A percentile compares a stretch with the other conserved stretches of the same genome.
These are phyloP conservation scores for Ehretia macrophylla DNA, from an alignment of 257 asterid genomes.

Conservation along the genomic window DNA sequence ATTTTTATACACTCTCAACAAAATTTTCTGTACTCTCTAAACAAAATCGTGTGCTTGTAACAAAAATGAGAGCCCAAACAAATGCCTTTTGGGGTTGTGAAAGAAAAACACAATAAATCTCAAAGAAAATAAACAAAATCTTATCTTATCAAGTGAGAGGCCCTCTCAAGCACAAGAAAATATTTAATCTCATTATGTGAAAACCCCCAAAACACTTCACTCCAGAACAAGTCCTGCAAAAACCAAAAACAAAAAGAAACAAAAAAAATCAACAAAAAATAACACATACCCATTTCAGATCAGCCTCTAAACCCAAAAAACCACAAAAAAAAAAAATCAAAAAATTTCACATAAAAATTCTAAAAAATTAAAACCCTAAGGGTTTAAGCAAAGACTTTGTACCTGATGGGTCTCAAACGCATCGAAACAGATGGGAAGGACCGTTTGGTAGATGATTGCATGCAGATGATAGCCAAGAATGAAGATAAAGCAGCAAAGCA, in stretches of 20 bases:
- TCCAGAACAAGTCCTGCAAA: constrained; percentile 93
- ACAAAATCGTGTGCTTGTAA: not conserved
- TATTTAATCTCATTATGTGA: constrained; percentile 69
- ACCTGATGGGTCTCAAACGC: constrained; percentile 99
- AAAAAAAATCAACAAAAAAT: not conserved
- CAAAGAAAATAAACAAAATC: not conserved
- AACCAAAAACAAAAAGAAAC: not conserved
- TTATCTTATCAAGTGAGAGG: constrained; percentile 30
- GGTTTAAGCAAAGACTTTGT: constrained; percentile 20
- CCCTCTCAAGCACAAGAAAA: constrained; percentile 70
- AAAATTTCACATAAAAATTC: not conserved
- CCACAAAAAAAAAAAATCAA: constrained; percentile 3
- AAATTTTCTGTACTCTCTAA: constrained; percentile 1
- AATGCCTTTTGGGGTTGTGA: not conserved
- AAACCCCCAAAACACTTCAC: constrained; percentile 91
- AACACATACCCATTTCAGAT: constrained; percentile 26
- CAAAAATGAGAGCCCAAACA: not conserved
- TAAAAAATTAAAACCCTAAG: constrained; percentile 9
- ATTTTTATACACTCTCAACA: constrained; percentile 16
- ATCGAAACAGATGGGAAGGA: constrained; percentile 73
- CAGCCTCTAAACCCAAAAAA: constrained; percentile 25
- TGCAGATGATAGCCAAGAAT: constrained; percentile 26
- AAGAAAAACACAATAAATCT: no score
- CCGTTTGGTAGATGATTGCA: constrained; percentile 53
- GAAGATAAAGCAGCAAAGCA: constrained; percentile 21